Percentiles rank a stretch among this genome's conserved stretches.
phyloP scores from a whole-genome alignment of 2,329 filamentous ascomycete genomes.

The Pseudopyrenochaeta lycopersici region DNA sequence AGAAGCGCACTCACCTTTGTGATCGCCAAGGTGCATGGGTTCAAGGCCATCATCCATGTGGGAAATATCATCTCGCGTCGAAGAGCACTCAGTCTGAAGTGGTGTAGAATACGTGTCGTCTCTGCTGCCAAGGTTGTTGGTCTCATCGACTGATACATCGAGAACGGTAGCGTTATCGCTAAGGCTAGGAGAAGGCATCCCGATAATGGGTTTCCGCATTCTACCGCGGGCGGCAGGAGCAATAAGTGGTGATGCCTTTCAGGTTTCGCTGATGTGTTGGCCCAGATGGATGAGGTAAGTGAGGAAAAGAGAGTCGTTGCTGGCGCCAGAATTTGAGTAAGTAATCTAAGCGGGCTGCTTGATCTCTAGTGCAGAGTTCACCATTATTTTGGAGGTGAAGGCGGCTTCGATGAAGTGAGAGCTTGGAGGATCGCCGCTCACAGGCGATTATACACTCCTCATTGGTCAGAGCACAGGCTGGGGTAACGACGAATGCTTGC shows the following conservation, averaged over 20 bases:
- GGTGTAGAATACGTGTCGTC: background rate
- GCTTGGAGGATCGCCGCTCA: too few relatives aligned
- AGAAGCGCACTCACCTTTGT: constrained; percentile 7
- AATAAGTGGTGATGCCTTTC: background rate
- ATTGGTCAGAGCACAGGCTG: too few relatives aligned
- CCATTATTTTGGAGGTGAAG: too few relatives aligned
- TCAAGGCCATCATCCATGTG: constrained; percentile 13
- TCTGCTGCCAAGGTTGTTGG: background rate
- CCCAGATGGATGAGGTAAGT: background rate
- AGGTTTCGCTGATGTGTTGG: background rate
- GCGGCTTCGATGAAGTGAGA: too few relatives aligned
- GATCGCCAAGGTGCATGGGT: constrained; percentile 4
- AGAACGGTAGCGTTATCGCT: background rate
- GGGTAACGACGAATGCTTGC: too few relatives aligned
- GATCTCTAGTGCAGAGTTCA: too few relatives aligned
- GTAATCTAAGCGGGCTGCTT: too few relatives aligned
- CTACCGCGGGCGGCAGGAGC: background rate
- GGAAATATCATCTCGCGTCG: constrained; percentile 9
- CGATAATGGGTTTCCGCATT: background rate
- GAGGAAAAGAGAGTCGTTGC: background rate
- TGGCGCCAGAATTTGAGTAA: too few relatives aligned
- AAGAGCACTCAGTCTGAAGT: background rate
- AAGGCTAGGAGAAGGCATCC: background rate
- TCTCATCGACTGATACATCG: background rate
- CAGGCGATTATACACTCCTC: too few relatives aligned